Evolutionary conservation across 148 eudicot species (phyloP).

Genomic region (Vaccinium corymbosum): DNA sequence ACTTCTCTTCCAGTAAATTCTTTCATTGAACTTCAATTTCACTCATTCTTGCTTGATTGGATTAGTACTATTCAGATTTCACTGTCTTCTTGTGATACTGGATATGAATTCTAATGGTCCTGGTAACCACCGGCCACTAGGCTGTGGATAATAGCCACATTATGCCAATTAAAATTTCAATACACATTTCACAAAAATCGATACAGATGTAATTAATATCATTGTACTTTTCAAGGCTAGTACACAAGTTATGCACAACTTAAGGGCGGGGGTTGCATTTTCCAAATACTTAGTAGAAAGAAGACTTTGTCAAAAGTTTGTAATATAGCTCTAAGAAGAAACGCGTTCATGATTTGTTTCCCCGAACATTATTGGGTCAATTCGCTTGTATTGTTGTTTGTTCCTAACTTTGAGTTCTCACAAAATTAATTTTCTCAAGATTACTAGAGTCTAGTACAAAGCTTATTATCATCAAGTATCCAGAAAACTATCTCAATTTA

Average conservation of each 20-base stretch:
- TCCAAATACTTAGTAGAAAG: not conserved
- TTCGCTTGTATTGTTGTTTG: not conserved
- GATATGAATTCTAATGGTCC: not conserved
- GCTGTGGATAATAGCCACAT: not conserved
- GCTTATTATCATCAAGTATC: not conserved
- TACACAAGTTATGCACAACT: not conserved
- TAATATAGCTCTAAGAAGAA: not conserved
- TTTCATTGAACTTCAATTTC: not conserved
- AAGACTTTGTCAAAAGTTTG: not conserved
- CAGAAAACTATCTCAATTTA: not conserved
- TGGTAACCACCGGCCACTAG: not conserved
- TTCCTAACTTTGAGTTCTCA: not conserved
- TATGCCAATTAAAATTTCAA: not conserved
- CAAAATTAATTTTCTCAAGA: not conserved
- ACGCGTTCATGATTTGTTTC: not conserved
- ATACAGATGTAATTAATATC: not conserved
- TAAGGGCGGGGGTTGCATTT: not conserved
- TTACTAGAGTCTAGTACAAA: not conserved
- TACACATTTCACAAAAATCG: not conserved
- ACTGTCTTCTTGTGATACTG: not conserved
- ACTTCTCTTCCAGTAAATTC: constrained; percentile 74
- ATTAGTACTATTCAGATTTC: not conserved
- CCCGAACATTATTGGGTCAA: not conserved
- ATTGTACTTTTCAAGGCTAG: not conserved
- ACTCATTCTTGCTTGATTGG: not conserved